A percentile compares a stretch with the other conserved stretches of the same genome.
phyloP scores from a whole-genome alignment of 768 basidiomycete species.

The Heimioporus sp. region DNA sequence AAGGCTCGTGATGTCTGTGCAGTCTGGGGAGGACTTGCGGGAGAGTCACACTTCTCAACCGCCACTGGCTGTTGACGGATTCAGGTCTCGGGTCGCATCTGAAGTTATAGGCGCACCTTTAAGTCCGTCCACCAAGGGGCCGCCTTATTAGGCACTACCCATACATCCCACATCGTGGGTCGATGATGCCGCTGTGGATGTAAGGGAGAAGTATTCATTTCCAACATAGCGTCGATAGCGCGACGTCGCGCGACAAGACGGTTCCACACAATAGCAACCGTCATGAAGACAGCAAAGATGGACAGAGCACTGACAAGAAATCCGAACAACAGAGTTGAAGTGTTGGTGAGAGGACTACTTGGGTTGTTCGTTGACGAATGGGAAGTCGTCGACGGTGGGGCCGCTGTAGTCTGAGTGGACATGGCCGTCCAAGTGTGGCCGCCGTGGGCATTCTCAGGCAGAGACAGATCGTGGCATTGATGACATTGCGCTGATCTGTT shows the following conservation, averaged over 20 bases:
- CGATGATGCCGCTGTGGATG: slow-evolving; percentile 5
- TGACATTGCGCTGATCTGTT: neutral
- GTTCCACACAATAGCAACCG: slow-evolving; percentile 29
- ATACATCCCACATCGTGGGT: slow-evolving; percentile 26
- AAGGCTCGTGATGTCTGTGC: slow-evolving; percentile 3
- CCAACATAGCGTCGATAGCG: slow-evolving; percentile 23
- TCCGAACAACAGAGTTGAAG: slow-evolving; percentile 30
- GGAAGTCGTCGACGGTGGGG: slow-evolving; percentile 1
- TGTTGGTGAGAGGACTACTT: neutral
- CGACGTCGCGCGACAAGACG: slow-evolving; percentile 31
- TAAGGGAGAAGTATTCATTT: neutral
- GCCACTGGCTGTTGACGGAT: slow-evolving; percentile 24
- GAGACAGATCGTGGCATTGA: neutral
- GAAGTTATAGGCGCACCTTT: slow-evolving; percentile 22
- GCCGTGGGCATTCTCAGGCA: slow-evolving; percentile 15
- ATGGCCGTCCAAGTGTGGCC: slow-evolving; percentile 14
- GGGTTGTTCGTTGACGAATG: neutral
- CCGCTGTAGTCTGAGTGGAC: slow-evolving; percentile 11
- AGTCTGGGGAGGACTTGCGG: neutral
- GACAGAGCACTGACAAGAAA: slow-evolving; percentile 32
- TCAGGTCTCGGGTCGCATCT: slow-evolving; percentile 11
- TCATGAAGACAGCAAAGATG: slow-evolving; percentile 31
- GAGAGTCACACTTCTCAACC: slow-evolving; percentile 4
- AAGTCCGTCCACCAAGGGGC: slow-evolving; percentile 11
- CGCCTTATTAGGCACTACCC: slow-evolving; percentile 6